Evolutionary conservation across 2,329 filamentous ascomycete species (phyloP), one percentile per base, ranked within the genome.

Genomic region (Thelonectria blattea): DNA sequence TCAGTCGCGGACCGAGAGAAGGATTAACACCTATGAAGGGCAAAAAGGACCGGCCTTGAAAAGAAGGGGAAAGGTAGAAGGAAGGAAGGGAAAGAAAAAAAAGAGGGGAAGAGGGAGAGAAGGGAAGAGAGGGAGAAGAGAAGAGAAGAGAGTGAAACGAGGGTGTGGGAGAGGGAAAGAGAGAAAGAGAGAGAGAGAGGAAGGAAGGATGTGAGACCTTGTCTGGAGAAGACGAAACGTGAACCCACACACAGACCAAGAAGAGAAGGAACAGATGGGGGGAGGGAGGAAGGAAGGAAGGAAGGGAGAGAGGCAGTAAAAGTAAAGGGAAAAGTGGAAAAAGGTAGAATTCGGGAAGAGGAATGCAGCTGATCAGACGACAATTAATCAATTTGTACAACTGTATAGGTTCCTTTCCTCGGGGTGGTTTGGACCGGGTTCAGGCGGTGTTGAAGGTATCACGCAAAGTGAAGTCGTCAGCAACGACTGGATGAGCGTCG

Each of bases 21-120:
- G 62, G 34, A 68, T 63, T 64, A 68, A 58, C 27, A 47, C 60
- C 58, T 54, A 41, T 30, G 51, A 58, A 43, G 30, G 45, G 27
- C 39, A 52, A 62, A 60, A 63, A 70, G 68, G 68, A 48, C 68
- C 68, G 67, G 68, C 68, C 68, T 70, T 69, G 58, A 57, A 53
- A 27, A 61, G 55, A 65, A 61, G 62, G 61, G 57, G 52, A 58
- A 65, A 57, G 58, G 66, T 51, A 64, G 61, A 46, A 55, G 63
- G 54, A 63, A 60, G 58, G 50, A 59, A 64, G 60, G 56, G 53
- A 61, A 48, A 53, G 61, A 63, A 51, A 52, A 48, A 43, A 47
- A 34, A 52, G 34, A 48, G 41, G 34, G 48, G 55, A 41, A 55
- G 56, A 63, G 54, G 53, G 68, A 57, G 52, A 55, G 45, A 55